Evolutionary conservation across 148 eudicot species (phyloP), one percentile per base, ranked within the genome.

Genomic region (Camellia sinensis): DNA sequence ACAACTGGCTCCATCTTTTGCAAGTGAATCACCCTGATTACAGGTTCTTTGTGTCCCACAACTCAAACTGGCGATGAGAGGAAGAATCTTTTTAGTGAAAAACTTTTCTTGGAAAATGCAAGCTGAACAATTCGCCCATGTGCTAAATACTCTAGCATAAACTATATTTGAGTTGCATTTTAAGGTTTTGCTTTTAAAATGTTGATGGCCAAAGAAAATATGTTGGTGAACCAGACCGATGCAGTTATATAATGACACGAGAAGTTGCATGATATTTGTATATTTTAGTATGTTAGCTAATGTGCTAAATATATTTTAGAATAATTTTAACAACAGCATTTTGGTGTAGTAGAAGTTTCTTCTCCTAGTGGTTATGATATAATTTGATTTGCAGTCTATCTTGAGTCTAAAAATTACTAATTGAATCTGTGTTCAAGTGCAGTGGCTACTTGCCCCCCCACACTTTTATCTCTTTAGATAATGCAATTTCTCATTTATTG

Each of bases 1-100:
- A 90, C 62, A 89, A 88, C 52, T 92, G 94, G 97, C 98, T 95
- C 57, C 89, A 86, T 64, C 77, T 57, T 59, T 83, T 95, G 79
- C 89, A 83, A 78, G 97, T 93, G 62, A 61, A 87, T 79, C 97
- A 92, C 79, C 97, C 97, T n/a, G 98, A 95, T 77, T 90, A 84
- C 84, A 86, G 68, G 74, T 93, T 91, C 86, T 94, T 92, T 53
- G 37, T 81, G 79, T 85, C 90, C 21, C 90, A 84, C 72, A 74
- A 79, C 79, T 75, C 75, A 50, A 75, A 68, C 68, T 73, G 83
- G 83, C 84, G 87, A 87, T 89, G 79, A 88, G 63, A 71, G 29
- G 57, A 52, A 41, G 18, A 17, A 18, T 18, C 6, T 19, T 9
- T 21, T 57, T 74, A n/a, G 5, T 4, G 21, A 7, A 56, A 50